Percentiles rank a stretch among this genome's conserved stretches.
These are phyloP conservation scores for Irpex sp. DNA, from an alignment of 1,284 basidiomycete species.

Conservation along the genomic window DNA sequence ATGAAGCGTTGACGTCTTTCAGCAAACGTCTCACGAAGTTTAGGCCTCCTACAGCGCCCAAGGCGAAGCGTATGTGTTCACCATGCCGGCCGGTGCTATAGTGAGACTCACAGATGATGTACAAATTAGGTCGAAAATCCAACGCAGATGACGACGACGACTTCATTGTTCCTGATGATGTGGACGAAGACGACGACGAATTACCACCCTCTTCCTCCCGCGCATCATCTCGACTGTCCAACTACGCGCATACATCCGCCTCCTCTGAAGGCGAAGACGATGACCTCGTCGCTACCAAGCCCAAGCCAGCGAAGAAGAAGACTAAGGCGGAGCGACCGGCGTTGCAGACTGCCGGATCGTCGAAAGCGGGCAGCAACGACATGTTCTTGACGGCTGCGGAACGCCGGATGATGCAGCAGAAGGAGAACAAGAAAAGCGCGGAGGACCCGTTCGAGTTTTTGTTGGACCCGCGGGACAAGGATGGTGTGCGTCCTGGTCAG, in stretches of 20 bases:
- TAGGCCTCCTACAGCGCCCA: constrained; percentile 50
- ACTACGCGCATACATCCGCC: constrained; percentile 35
- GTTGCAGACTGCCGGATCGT: constrained; percentile 24
- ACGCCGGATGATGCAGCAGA: constrained; percentile 70
- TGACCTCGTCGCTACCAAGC: constrained; percentile 13
- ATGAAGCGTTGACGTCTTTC: constrained; percentile 41
- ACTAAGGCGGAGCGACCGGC: constrained; percentile 22
- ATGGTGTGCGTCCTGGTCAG: constrained; percentile 75
- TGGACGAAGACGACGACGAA: constrained; percentile 30
- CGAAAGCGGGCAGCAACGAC: constrained; percentile 26
- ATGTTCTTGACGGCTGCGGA: constrained; percentile 87
- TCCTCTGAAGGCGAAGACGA: constrained; percentile 25
- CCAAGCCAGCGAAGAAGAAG: constrained; percentile 28
- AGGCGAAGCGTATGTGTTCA: constrained; percentile 33
- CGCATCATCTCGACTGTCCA: constrained; percentile 40
- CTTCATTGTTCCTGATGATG: constrained; percentile 62
- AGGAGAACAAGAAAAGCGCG: constrained; percentile 76
- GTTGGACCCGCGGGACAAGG: constrained; percentile 77
- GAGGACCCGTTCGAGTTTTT: constrained; percentile 88
- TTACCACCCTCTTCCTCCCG: constrained; percentile 30
- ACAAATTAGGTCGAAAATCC: constrained; percentile 33
- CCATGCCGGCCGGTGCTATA: background rate
- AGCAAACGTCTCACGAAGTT: constrained; percentile 58
- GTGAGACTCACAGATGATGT: background rate
- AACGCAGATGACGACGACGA: constrained; percentile 55